These are phyloP conservation scores for Letharia lupina DNA, from an alignment of 495 filamentous ascomycete genomes.

Conservation along the genomic window DNA sequence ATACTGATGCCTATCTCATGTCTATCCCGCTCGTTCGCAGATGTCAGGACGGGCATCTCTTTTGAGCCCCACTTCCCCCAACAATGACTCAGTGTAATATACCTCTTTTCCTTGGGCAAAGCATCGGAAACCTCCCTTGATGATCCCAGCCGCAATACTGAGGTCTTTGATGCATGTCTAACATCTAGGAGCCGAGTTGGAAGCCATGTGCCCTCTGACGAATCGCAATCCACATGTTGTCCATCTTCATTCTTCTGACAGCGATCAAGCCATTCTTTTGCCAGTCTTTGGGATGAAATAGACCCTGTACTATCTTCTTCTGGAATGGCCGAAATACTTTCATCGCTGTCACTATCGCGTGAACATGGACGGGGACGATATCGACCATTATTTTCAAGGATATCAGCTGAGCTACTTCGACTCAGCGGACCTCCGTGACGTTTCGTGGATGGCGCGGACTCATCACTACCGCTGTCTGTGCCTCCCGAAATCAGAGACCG, in stretches of 20 bases:
- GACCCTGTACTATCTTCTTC: not conserved
- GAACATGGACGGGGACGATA: not conserved
- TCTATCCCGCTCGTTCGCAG: conserved; percentile 7
- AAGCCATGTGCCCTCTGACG: not conserved
- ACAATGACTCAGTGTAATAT: conserved; percentile 10
- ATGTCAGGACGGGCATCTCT: not conserved
- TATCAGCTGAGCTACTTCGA: not conserved
- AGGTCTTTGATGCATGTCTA: not conserved
- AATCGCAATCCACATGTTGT: not conserved
- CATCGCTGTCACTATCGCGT: conserved; percentile 2
- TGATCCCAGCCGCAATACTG: not conserved
- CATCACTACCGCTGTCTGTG: no score
- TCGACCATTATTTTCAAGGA: not conserved
- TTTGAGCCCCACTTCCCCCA: conserved; percentile 4
- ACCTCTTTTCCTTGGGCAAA: not conserved
- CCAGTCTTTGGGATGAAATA: not conserved
- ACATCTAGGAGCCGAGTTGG: conserved; percentile 7
- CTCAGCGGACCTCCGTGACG: not conserved
- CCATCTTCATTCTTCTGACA: conserved; percentile 3
- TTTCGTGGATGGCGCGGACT: not conserved
- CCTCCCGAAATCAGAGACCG: no score
- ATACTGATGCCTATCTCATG: conserved; percentile 12
- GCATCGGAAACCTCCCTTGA: not conserved
- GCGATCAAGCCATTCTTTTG: not conserved
- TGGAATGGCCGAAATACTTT: not conserved